phyloP scores from a whole-genome alignment of 441 rosid species.

The Adansonia rubrostipa region DNA sequence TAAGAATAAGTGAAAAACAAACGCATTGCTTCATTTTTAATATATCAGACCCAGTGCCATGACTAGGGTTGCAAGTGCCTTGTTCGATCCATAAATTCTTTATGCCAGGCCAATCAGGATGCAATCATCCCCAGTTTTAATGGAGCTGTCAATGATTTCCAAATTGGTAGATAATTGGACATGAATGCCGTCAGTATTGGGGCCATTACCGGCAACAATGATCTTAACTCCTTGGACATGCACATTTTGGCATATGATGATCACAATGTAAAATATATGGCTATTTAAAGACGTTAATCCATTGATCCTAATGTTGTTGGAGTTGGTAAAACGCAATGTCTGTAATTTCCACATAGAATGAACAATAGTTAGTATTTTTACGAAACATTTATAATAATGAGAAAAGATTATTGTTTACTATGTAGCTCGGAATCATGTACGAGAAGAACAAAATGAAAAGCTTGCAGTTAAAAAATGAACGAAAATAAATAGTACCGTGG shows the following conservation, averaged over 20 bases:
- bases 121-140: conserved; percentile 52
- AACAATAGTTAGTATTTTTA: background rate
- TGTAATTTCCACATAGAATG: background rate
- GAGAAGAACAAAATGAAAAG: no score
- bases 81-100: conserved; percentile 42
- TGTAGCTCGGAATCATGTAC: no score
- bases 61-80: conserved; percentile 56
- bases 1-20: background rate
- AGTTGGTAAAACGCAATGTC: conserved; percentile 43
- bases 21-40: background rate
- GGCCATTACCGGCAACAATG: conserved; percentile 41
- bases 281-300: conserved; percentile 49
- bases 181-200: conserved; percentile 56
- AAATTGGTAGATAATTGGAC: conserved; percentile 41
- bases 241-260: conserved; percentile 44
- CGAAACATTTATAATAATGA: background rate
- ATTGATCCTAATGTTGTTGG: conserved; percentile 40
- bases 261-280: conserved; percentile 49
- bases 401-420: no score
- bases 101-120: conserved; percentile 41
- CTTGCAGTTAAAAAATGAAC: background rate
- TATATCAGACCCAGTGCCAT: conserved; percentile 47
- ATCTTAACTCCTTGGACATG: conserved; percentile 38
- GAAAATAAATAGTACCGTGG: conserved; percentile 36
- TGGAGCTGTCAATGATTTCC: conserved; percentile 31